phyloP scores from a whole-genome alignment of 768 basidiomycete species.

The Trichaptum fuscoviolaceum region DNA sequence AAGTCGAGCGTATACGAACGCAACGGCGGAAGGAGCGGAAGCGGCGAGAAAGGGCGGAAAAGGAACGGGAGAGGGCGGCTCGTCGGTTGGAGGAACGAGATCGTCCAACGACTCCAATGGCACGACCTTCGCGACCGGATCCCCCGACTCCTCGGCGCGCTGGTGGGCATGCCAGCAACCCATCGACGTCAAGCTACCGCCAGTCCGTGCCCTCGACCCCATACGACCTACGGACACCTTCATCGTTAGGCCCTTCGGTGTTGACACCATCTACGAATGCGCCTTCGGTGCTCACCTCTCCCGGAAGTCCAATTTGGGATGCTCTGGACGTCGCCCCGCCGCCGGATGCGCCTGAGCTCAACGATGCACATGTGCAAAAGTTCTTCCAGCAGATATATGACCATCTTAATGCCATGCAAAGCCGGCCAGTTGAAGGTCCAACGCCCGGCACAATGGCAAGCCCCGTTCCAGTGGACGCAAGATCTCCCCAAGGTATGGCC shows the following conservation, averaged over 20 bases:
- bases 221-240: neutral
- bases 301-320: constrained; percentile 27
- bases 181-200: neutral
- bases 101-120: constrained; percentile 12
- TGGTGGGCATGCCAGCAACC: neutral
- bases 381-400: constrained; percentile 85
- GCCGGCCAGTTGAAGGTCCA: constrained; percentile 32
- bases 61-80: constrained; percentile 29
- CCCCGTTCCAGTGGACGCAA: neutral
- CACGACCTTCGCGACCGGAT: constrained; percentile 17
- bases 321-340: constrained; percentile 26
- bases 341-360: constrained; percentile 60
- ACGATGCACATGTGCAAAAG: constrained; percentile 71
- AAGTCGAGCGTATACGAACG: constrained; percentile 41
- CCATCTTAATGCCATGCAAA: constrained; percentile 71
- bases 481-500: neutral
- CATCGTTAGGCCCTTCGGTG: neutral
- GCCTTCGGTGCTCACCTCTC: constrained; percentile 18
- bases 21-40: constrained; percentile 24
- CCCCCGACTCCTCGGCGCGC: neutral
- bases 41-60: constrained; percentile 29
- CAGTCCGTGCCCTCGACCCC: neutral
- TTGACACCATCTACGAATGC: neutral
- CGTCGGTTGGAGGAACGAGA: constrained; percentile 22
- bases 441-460: constrained; percentile 2